Evolutionary conservation across 495 filamentous ascomycete species (phyloP), one percentile per base, ranked within the genome.

Genomic region (Aspergillus kassunensis): DNA sequence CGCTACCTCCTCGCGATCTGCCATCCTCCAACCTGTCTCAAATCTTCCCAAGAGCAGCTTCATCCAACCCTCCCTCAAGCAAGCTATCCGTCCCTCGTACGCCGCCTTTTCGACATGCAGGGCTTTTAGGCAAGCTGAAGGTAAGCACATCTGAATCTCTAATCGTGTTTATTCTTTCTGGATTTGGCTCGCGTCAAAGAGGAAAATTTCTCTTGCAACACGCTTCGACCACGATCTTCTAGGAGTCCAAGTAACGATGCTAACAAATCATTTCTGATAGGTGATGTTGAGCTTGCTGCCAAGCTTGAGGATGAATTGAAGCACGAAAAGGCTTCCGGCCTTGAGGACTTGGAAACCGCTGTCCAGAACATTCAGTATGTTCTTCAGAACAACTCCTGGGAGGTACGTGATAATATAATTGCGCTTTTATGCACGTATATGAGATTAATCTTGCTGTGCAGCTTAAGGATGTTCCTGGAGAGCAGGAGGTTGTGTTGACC

Each of bases 401-500:
- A 70, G 58, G 55, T 72, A 83, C 55, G 76, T 87, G 47, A 0
- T 3, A 25, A 21, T 20, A 19, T 9, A 6, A 11, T 15, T 18
- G 13, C 1, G 13, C 24, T 37, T 20, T 3, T 40, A 9, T 13
- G 23, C 7, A 34, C 3, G 24, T 9, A n/a, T 5, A 16, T n/a
- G 11, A 40, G 35, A 16, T 31, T 40, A 1, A 49, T 39, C 10
- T n/a, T 45, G 7, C 21, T 5, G 8, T 15, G 24, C 60, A 91
- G 80, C 73, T 95, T 51, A 76, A 85, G 64, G 92, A 97, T 65
- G 79, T 75, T 29, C 76, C 83, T 34, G 92, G 92, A 53, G 78
- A 90, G 63, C 88, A 97, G 69, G 90, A 97, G 53, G 88, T 99
- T 57, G 71, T 85, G 33, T 77, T 99, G 53, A 85, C 80, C 39